These are phyloP conservation scores for Claviceps maximensis DNA, from an alignment of 2,329 filamentous ascomycete species.

Conservation along the genomic window DNA sequence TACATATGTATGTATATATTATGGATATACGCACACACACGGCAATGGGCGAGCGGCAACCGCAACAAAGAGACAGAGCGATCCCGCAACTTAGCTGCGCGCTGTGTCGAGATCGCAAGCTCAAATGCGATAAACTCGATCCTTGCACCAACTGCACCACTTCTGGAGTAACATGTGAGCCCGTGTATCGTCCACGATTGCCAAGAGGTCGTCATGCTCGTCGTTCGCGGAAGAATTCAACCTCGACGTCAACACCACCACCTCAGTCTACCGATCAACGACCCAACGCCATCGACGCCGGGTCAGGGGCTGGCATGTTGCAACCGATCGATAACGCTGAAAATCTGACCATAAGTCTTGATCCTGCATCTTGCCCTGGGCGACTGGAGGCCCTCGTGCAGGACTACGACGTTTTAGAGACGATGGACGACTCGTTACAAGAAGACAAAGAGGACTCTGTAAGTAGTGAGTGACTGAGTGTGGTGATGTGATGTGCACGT, in stretches of 20 bases:
- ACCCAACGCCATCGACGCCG: neutral
- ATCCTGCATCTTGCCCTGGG: neutral
- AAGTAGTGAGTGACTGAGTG: neutral
- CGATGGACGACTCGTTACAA: neutral
- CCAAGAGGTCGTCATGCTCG: slow-evolving; percentile 10
- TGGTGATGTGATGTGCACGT: neutral
- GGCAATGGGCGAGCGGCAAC: slow-evolving; percentile 3
- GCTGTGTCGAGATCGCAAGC: slow-evolving; percentile 10
- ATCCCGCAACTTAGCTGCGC: slow-evolving; percentile 8
- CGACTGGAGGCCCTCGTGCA: neutral
- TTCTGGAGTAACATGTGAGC: slow-evolving; percentile 7
- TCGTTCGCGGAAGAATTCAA: slow-evolving; percentile 3
- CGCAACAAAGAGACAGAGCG: slow-evolving; percentile 1
- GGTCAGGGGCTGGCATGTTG: neutral
- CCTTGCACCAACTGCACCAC: slow-evolving; percentile 11
- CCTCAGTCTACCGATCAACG: neutral
- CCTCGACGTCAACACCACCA: neutral
- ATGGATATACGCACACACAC: too few relatives aligned
- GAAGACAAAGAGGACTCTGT: neutral
- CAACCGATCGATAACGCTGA: neutral
- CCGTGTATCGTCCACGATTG: slow-evolving; percentile 8
- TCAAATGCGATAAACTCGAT: slow-evolving; percentile 12
- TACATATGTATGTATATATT: neutral
- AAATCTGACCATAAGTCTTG: neutral
- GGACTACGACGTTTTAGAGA: neutral